These are phyloP conservation scores for Fusarium udum DNA, from an alignment of 2,329 filamentous ascomycete species.

Conservation along the genomic window DNA sequence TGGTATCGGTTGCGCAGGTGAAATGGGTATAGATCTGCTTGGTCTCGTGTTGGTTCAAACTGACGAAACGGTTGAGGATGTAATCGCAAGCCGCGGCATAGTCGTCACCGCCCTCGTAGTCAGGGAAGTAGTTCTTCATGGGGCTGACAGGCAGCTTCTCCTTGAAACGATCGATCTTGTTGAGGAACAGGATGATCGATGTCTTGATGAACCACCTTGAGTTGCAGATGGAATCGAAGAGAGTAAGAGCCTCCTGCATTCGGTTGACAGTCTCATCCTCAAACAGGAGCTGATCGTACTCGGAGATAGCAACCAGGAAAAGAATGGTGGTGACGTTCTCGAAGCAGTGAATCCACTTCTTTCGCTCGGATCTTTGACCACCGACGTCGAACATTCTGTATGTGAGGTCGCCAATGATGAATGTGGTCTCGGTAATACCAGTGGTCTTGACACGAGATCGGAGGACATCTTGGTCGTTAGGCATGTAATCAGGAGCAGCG, in stretches of 20 bases:
- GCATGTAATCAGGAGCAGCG: constrained; percentile 89
- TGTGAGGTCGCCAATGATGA: constrained; percentile 92
- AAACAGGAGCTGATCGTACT: constrained; percentile 95
- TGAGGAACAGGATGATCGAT: constrained; percentile 87
- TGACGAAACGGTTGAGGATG: constrained; percentile 98
- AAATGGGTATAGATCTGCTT: constrained; percentile 99
- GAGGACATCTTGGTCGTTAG: constrained; percentile 93
- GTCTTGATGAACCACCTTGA: constrained; percentile 92
- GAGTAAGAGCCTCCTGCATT: constrained; percentile 88
- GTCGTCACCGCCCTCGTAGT: constrained; percentile 94
- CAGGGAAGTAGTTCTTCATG: constrained; percentile 90
- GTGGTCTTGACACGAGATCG: constrained; percentile 97
- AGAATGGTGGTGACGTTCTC: constrained; percentile 97
- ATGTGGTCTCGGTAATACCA: constrained; percentile 95
- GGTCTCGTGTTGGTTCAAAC: constrained; percentile 97
- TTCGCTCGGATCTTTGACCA: constrained; percentile 93
- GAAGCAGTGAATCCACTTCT: constrained; percentile 99
- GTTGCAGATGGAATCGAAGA: constrained; percentile 89
- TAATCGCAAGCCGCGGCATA: constrained; percentile 97
- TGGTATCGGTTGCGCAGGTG: constrained; percentile 97
- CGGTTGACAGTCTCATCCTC: constrained; percentile 96
- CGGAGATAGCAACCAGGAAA: constrained; percentile 95
- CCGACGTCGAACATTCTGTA: constrained; percentile 98
- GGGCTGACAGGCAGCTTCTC: constrained; percentile 83
- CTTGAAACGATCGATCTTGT: constrained; percentile 92